Base-by-base conservation (phyloP, 2,329 filamentous ascomycete species). In the Lizonia empirigonia region DNA sequence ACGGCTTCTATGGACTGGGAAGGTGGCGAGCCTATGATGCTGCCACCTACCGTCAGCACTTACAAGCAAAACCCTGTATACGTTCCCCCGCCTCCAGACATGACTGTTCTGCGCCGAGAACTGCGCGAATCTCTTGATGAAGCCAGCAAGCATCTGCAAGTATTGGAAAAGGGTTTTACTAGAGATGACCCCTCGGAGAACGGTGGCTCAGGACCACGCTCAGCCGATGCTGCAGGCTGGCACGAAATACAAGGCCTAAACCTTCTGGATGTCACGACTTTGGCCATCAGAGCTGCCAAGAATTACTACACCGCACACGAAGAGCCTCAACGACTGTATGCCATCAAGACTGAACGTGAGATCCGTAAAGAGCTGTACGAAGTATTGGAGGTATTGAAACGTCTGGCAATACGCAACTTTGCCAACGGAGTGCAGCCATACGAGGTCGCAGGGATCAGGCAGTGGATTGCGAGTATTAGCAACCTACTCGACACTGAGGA, bases 291-390 rank as follows among this genome's bases (percentile, higher is more conserved):
- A 44, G 91, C 93, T 1, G 94, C 94, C 42, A 96, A 95, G 76
- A 87, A 95, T 65, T 99, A 97, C 76, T 97, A 99, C 75, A 97
- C 92, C 0, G 84, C 91, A 4, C 94, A 97, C 70, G 89, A 95
- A 66, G 82, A 92, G 44, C 91, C 92, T 1, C 88, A 94, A 62
- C 86, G 90, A 29, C 79, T 97, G 15, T 90, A 94, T 66, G 79
- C 88, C 22, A 95, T 97, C 74, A 92, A 90, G 73, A 86, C 90
- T 0, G 94, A 99, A 72, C 90, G 88, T 56, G 83, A 89, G 59
- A 88, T 99, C 38, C 86, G 94, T 33, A 81, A 88, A 41, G 93
- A 97, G 64, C 78, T 97, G 7, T 83, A 96, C 32, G 83, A 85
- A 49, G 90, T 96, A 33, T 86, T 99, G 73, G 94, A 99, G 62